phyloP scores from a whole-genome alignment of 805 yeast genomes.

The Suhomyces emberorum region DNA sequence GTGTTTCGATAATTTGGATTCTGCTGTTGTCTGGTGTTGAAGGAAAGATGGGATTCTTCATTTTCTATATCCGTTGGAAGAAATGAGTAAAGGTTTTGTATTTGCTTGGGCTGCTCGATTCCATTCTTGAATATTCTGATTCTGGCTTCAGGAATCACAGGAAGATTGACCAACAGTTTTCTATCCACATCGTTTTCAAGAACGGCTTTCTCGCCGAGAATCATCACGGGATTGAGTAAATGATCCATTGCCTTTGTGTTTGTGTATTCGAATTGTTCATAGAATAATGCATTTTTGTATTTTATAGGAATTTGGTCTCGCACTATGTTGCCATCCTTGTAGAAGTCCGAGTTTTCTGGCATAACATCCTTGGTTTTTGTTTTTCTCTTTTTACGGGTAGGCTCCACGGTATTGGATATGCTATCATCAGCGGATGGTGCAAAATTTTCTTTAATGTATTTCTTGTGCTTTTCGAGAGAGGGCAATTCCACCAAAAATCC shows the following conservation, averaged over 20 bases:
- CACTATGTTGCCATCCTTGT: constrained; percentile 41
- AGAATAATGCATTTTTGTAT: constrained; percentile 71
- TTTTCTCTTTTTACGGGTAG: constrained; percentile 13
- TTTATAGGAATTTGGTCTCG: constrained; percentile 88
- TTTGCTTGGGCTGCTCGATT: constrained; percentile 56
- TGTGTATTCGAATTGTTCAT: constrained; percentile 81
- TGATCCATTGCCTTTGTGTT: constrained; percentile 70
- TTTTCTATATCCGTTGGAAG: constrained; percentile 72
- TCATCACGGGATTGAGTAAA: constrained; percentile 65
- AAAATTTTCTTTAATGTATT: constrained; percentile 28
- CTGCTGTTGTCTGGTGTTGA: constrained; percentile 31
- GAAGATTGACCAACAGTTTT: constrained; percentile 21
- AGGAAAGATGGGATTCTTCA: constrained; percentile 26
- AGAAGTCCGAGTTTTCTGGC: constrained; percentile 8
- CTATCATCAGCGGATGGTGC: constrained; percentile 11
- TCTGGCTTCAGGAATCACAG: constrained; percentile 53
- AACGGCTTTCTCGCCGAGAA: constrained; percentile 65
- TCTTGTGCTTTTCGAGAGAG: constrained; percentile 39
- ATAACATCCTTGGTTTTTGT: constrained; percentile 12
- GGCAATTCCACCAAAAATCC: constrained; percentile 80
- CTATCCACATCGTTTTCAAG: constrained; percentile 19
- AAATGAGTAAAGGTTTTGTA: constrained; percentile 67
- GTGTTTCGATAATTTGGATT: constrained; percentile 38
- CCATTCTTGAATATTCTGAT: constrained; percentile 81
- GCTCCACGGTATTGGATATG: constrained; percentile 11